Percentiles rank a stretch among this genome's conserved stretches.
Conservation (phyloP, 352 stramenopile genomes). For the Phytopythium boreale region DNA sequence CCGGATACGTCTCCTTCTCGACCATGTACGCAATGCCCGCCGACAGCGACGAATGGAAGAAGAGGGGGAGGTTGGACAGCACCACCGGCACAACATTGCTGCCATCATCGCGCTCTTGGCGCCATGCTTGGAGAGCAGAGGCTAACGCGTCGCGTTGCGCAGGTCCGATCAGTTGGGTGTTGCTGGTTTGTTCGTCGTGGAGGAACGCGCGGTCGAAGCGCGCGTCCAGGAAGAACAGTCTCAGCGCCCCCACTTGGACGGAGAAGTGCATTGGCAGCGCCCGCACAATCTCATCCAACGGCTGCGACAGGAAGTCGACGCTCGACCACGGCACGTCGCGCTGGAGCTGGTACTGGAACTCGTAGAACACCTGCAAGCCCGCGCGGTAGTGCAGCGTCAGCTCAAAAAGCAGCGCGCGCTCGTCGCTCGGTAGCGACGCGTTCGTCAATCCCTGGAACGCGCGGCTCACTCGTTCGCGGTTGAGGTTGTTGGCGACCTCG, state of each 20-base stretch:
- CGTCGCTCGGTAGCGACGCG: not conserved
- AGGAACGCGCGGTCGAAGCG: constrained; percentile 64
- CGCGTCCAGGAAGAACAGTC: constrained; percentile 63
- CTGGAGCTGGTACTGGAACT: constrained; percentile 71
- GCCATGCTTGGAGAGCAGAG: constrained; percentile 17
- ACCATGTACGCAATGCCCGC: constrained; percentile 44
- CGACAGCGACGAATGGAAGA: constrained; percentile 60
- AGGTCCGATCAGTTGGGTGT: constrained; percentile 27
- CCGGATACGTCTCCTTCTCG: constrained; percentile 68
- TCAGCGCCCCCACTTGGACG: constrained; percentile 36
- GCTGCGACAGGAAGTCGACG: constrained; percentile 40
- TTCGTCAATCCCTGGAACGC: constrained; percentile 13
- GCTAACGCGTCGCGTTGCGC: constrained; percentile 19
- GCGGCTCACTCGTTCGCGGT: constrained; percentile 34
- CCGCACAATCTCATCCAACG: constrained; percentile 30
- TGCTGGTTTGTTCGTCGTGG: not conserved
- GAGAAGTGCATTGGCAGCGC: constrained; percentile 39
- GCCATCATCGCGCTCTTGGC: constrained; percentile 5
- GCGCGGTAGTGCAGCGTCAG: constrained; percentile 52
- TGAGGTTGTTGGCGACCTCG: constrained; percentile 78
- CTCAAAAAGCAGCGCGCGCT: constrained; percentile 24
- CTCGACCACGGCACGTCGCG: constrained; percentile 30
- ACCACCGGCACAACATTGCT: constrained; percentile 25
- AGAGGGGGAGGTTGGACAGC: constrained; percentile 53
- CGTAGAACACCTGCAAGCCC: constrained; percentile 56